Conservation (phyloP, 148 eudicot genomes). For the Tetragonia tetragonoides region DNA sequence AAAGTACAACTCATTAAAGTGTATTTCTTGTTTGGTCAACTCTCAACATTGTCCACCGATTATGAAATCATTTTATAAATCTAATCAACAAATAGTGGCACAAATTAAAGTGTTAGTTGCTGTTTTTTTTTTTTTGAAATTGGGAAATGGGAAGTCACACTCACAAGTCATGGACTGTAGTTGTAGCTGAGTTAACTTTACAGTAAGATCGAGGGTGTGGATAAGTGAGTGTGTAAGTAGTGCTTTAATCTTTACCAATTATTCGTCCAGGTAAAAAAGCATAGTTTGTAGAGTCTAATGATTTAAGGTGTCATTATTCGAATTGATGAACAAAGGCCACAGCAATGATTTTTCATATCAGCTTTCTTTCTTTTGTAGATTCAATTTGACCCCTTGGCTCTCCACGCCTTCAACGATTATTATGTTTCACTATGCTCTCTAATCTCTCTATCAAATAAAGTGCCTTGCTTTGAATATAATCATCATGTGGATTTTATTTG, state of each 20-base stretch:
- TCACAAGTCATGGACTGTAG: background rate
- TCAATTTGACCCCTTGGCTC: slow-evolving; percentile 24
- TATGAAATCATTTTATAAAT: too few species aligned
- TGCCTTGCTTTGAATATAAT: background rate
- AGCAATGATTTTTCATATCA: slow-evolving; percentile 25
- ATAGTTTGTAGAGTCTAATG: background rate
- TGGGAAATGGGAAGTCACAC: too few species aligned
- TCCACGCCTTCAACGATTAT: slow-evolving; percentile 23
- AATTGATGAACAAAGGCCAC: slow-evolving; percentile 14
- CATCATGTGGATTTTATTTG: background rate
- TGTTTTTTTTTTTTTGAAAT: background rate
- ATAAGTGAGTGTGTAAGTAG: background rate
- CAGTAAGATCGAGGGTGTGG: background rate
- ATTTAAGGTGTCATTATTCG: slow-evolving; percentile 23
- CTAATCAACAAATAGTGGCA: too few species aligned
- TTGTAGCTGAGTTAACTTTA: background rate
- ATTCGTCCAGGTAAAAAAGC: slow-evolving; percentile 10
- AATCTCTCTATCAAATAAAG: slow-evolving; percentile 1
- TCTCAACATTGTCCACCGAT: too few species aligned
- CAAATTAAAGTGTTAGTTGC: too few species aligned
- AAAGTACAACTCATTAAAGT: too few species aligned
- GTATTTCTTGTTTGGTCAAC: too few species aligned
- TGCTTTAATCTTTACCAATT: background rate
- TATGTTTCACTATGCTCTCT: slow-evolving; percentile 9
- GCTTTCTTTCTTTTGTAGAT: slow-evolving; percentile 11